Base-by-base conservation (phyloP, 768 basidiomycete genomes). In the Grammothele lineata region DNA sequence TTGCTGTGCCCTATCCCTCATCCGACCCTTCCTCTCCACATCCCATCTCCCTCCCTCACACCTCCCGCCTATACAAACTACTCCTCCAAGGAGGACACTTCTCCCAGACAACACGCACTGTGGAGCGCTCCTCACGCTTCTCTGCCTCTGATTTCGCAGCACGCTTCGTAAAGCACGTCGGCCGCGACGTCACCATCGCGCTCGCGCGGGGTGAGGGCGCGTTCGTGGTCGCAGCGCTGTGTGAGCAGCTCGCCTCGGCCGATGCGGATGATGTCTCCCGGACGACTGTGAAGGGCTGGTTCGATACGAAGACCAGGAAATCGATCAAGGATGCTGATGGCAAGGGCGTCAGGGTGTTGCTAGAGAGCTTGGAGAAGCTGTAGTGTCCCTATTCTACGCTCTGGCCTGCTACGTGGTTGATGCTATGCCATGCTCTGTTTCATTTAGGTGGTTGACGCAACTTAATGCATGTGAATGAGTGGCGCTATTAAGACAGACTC, bases 81-180 rank as follows among this genome's bases (percentile, higher is more conserved):
- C 79, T 96, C 5, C 73, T 96, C 1, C 91, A 94, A 61, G 93
- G 93, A 5, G 93, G 93, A 0, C 92, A 94, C 61, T 96, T 83
- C 66, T 82, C 80, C 50, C 83, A 81, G 25, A 62, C 75, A 0
- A 75, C 80, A 2, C 73, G 74, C 18, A 51, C 74, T 2, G 70
- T 94, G 30, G 74, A 77, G 25, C 73, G 64, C 6, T 70, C 76
- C 2, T 56, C 74, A 2, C 54, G 63, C 1, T 92, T 84, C 74
- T 78, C 83, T 17, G 68, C 83, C 0, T 60, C 65, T 1, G 66
- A 64, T 1, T 91, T 91, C 52, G 87, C 86, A 0, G 64, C 66
- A 3, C 60, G 66, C 10, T 86, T 89, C 58, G 64, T 86, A 19
- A 62, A 71, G 12, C 55, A 66, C 3, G 77, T 87, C 0, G 81